Conservation (phyloP, 176 grass and related monocot genomes). For the Oryza officinalis region DNA sequence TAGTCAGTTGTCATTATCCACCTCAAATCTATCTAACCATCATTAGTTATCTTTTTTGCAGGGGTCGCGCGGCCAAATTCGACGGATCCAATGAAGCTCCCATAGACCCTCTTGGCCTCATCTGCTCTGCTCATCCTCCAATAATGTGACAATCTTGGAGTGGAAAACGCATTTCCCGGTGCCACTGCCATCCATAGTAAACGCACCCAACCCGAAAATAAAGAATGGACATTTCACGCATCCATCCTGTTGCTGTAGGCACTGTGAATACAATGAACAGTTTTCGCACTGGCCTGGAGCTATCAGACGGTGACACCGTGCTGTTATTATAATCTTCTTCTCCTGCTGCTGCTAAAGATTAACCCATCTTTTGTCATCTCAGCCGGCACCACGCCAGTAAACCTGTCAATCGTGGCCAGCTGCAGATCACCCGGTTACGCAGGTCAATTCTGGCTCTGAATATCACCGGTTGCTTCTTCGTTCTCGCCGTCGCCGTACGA, state of each 20-base stretch:
- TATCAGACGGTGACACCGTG: conserved; percentile 18
- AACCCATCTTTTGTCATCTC: neutral
- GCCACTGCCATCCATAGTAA: neutral
- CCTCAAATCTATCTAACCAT: conserved; percentile 46
- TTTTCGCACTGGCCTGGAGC: conserved; percentile 14
- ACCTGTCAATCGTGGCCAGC: conserved; percentile 11
- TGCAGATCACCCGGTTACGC: neutral
- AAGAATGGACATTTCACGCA: neutral
- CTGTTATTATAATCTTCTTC: neutral
- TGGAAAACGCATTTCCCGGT: conserved; percentile 13
- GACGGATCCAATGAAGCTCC: conserved; percentile 23
- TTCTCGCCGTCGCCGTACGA: conserved; percentile 3
- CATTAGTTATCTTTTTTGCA: conserved; percentile 20
- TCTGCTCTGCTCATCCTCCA: conserved; percentile 22
- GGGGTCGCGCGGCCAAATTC: conserved; percentile 15
- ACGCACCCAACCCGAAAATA: neutral
- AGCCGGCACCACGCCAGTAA: neutral
- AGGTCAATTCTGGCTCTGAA: neutral
- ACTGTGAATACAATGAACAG: conserved; percentile 17
- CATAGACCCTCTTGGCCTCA: neutral
- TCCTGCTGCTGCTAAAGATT: neutral
- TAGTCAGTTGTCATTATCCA: conserved; percentile 39
- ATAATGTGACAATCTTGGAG: neutral
- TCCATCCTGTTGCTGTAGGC: neutral
- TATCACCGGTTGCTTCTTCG: neutral